Evolutionary conservation across 1,284 basidiomycete genomes (phyloP).

Genomic region (Cutaneotrichosporon dermatis): DNA sequence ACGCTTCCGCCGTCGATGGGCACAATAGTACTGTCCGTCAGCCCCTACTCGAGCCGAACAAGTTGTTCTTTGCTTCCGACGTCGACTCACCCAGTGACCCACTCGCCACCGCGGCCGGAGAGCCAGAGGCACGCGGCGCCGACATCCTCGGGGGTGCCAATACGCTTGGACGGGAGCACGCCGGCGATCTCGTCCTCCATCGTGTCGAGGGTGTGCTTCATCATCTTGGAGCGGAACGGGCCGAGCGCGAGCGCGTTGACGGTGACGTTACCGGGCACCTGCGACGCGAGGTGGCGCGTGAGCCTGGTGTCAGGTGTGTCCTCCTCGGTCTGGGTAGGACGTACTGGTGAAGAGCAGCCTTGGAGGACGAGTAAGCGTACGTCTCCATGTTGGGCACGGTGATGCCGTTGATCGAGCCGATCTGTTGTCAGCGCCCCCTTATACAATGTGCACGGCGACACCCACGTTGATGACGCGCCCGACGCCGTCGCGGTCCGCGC

Average conservation of each 20-base stretch:
- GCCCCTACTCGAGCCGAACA: neutral
- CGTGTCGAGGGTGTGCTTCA: constrained; percentile 57
- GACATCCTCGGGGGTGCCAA: constrained; percentile 62
- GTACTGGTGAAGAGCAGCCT: constrained; percentile 52
- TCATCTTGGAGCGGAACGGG: constrained; percentile 54
- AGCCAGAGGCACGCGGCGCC: constrained; percentile 62
- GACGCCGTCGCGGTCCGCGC: constrained; percentile 52
- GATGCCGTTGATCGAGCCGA: constrained; percentile 62
- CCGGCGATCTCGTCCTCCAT: constrained; percentile 53
- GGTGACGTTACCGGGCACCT: constrained; percentile 62
- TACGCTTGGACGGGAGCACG: constrained; percentile 55
- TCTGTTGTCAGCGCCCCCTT: constrained; percentile 26
- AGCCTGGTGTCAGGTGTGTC: constrained; percentile 49
- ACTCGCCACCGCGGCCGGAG: constrained; percentile 59
- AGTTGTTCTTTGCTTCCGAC: too few species aligned
- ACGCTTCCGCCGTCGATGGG: constrained; percentile 59
- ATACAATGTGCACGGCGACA: neutral
- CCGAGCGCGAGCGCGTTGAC: constrained; percentile 68
- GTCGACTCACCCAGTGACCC: constrained; percentile 54
- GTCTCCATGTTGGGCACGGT: constrained; percentile 59
- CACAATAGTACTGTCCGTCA: constrained; percentile 52
- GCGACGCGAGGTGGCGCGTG: constrained; percentile 59
- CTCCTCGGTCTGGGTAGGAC: neutral
- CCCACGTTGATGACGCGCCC: constrained; percentile 59
- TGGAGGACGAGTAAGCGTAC: constrained; percentile 65